phyloP scores from a whole-genome alignment of 768 basidiomycete species.

The Strobilomyces echinocephalus region DNA sequence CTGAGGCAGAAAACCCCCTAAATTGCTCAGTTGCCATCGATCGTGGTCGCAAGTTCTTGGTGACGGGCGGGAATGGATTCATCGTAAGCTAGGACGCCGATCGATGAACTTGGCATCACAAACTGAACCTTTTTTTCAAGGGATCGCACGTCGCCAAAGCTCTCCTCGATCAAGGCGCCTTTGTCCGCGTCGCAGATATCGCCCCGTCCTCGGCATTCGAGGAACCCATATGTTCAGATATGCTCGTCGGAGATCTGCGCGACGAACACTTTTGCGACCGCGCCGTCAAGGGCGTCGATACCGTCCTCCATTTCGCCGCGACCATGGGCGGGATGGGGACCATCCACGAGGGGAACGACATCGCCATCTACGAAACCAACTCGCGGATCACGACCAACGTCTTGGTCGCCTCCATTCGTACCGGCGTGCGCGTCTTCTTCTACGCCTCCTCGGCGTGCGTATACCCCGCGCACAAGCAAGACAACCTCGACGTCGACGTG shows the following conservation, averaged over 20 bases:
- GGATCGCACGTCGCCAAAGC: conserved; percentile 47
- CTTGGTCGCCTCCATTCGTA: conserved; percentile 35
- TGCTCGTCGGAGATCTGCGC: conserved; percentile 43
- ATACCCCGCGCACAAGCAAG: conserved; percentile 45
- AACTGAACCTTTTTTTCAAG: conserved; percentile 25
- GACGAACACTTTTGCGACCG: conserved; percentile 36
- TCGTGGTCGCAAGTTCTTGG: conserved; percentile 26
- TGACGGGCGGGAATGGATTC: conserved; percentile 52
- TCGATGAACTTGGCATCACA: neutral
- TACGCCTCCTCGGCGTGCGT: conserved; percentile 59
- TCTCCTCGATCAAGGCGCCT: conserved; percentile 30
- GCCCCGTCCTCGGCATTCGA: conserved; percentile 19
- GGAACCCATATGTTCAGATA: conserved; percentile 31
- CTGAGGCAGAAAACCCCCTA: neutral
- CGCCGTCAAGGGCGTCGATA: conserved; percentile 37
- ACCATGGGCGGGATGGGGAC: conserved; percentile 65
- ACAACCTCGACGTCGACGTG: conserved; percentile 28
- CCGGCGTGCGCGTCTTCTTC: conserved; percentile 42
- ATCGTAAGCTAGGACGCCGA: conserved; percentile 35
- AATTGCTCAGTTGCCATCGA: neutral
- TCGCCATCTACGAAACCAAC: conserved; percentile 46
- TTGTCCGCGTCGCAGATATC: conserved; percentile 44
- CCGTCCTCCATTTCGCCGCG: conserved; percentile 55
- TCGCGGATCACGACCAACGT: conserved; percentile 47
- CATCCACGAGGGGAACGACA: conserved; percentile 49